These are phyloP conservation scores for Yamadazyma phyllophila DNA, from an alignment of 805 yeast species.

Conservation along the genomic window DNA sequence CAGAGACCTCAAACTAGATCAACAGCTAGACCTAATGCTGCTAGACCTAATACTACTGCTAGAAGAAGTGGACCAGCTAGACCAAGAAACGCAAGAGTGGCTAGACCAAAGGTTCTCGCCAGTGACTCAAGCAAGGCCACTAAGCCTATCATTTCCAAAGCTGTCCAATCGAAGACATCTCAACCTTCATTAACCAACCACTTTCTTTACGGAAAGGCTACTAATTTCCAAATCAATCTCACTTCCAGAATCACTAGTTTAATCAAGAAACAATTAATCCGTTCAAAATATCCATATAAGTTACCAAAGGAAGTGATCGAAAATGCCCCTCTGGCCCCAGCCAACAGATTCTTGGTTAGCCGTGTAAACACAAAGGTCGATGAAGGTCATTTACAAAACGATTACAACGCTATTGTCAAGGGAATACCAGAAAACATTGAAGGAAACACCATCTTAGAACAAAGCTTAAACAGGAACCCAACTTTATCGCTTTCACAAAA, in stretches of 20 bases:
- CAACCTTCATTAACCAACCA: conserved; percentile 17
- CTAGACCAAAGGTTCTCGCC: conserved; percentile 2
- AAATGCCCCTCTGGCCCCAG: conserved; percentile 7
- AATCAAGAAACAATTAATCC: conserved; percentile 35
- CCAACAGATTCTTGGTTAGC: conserved; percentile 33
- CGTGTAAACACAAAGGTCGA: conserved; percentile 24
- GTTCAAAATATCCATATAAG: conserved; percentile 41
- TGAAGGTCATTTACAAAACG: conserved; percentile 18
- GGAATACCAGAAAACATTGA: conserved; percentile 24
- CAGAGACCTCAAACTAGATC: neutral
- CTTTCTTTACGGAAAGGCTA: conserved; percentile 39
- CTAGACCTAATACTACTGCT: neutral
- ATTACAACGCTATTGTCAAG: conserved; percentile 30
- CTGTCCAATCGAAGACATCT: conserved; percentile 5
- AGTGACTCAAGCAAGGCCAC: neutral
- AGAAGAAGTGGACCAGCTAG: neutral
- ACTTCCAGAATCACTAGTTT: conserved; percentile 39
- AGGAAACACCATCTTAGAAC: conserved; percentile 6
- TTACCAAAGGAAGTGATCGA: conserved; percentile 35
- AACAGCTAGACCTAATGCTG: neutral
- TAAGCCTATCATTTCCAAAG: conserved; percentile 7
- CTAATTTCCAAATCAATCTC: conserved; percentile 25
- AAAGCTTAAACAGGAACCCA: conserved; percentile 24
- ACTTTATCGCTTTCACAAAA: conserved; percentile 26
- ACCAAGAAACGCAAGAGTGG: conserved; percentile 1